Evolutionary conservation across 176 grass and related monocot species (phyloP), one percentile per base, ranked within the genome.

Genomic region (Bromus sterilis): DNA sequence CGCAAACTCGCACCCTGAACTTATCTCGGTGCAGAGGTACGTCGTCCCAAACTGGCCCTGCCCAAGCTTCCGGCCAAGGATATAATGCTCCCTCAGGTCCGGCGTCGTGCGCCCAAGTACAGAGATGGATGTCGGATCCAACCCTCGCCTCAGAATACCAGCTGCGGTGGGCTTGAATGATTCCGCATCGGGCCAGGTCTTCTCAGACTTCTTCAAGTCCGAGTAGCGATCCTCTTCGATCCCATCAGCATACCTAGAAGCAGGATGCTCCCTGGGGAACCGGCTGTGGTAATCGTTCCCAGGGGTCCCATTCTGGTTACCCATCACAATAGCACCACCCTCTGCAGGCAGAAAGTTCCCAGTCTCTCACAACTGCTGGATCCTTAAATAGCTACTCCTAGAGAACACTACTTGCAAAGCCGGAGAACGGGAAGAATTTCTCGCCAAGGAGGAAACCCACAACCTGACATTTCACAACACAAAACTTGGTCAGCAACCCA

Each of bases 11-110:
- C 70, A 87, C 57, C 96, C 96, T 42, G 93, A 92, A 43, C 69
- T 89, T 62, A 90, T 91, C 91, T 99, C 89, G 0, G 96, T 99
- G 77, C 96, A 95, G 67, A 88, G 85, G 83, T 91, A 99, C 11
- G 91, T 91, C 78, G 87, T 91, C n/a, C 96, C 96, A 66, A 93
- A 99, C 80, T 99, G 91, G 16, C 96, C 96, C 77, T 93, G 93
- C 60, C 96, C 96, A 66, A 99, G 91, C 75, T 78, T 94, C 70
- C 63, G 86, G 44, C 96, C 93, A 21, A 99, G 37, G 67, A 85
- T 87, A 64, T 93, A 99, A 58, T 91, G 80, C 35, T 95, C 93
- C 25, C 82, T 88, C 5, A 99, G 79, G 72, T 90, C 88, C 5
- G 58, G 35, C 8, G 96, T 99, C 60, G 81, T 82, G 67, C 92